Conservation (phyloP, 2,329 filamentous ascomycete species). For the Apiospora marii region DNA sequence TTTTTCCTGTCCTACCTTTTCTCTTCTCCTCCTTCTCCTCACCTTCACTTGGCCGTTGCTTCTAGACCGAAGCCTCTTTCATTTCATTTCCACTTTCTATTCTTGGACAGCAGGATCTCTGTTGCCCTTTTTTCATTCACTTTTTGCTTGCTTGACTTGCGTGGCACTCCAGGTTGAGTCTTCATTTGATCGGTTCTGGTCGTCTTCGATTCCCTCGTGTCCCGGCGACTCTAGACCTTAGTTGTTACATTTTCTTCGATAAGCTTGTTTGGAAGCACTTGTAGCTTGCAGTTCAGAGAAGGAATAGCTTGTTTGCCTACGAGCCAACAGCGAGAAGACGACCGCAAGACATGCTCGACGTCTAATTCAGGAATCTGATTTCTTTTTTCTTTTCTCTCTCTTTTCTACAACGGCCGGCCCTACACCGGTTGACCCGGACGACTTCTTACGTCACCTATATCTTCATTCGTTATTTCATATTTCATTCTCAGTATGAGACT, state of each 20-base stretch:
- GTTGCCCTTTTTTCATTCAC: conserved; percentile 32
- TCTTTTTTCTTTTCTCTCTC: background rate
- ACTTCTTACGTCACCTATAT: conserved; percentile 8
- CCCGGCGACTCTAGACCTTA: conserved; percentile 31
- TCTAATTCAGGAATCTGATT: background rate
- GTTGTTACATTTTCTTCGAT: background rate
- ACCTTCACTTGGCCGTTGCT: conserved; percentile 29
- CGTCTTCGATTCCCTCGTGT: conserved; percentile 30
- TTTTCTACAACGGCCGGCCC: conserved; percentile 8
- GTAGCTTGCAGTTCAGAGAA: background rate
- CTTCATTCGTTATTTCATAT: conserved; percentile 28
- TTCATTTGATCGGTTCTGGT: conserved; percentile 27
- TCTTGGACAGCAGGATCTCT: conserved; percentile 11
- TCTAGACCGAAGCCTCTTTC: conserved; percentile 38
- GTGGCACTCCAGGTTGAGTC: conserved; percentile 42
- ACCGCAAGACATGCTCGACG: conserved; percentile 13
- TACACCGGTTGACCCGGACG: conserved; percentile 22
- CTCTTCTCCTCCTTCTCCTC: conserved; percentile 28
- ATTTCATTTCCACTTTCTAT: conserved; percentile 34
- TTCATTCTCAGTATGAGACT: conserved; percentile 35
- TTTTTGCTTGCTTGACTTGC: conserved; percentile 29
- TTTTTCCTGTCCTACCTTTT: conserved; percentile 21
- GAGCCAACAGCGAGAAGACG: background rate
- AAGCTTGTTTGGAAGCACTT: background rate
- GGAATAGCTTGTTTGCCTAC: background rate